phyloP scores from a whole-genome alignment of 78 protist species.

The Dictyostelium brefeldianum region DNA sequence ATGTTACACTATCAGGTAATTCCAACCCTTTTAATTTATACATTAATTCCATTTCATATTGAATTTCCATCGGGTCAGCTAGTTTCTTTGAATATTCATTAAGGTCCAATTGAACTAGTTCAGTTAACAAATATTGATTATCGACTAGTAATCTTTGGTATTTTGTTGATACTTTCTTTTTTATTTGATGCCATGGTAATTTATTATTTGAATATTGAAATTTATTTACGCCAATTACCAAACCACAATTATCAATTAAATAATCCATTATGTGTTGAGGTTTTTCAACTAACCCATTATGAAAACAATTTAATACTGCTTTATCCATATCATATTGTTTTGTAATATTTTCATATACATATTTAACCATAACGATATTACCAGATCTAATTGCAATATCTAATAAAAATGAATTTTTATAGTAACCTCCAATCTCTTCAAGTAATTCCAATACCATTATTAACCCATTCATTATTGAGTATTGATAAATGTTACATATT shows the following conservation, averaged over 20 bases:
- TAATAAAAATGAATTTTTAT: not conserved
- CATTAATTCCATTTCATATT: not conserved
- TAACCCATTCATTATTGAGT: not conserved
- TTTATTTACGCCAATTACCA: not conserved
- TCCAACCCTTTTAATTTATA: not conserved
- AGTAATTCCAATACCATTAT: not conserved
- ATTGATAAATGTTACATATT: not conserved
- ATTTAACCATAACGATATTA: not conserved
- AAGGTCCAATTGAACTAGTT: not conserved
- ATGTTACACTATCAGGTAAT: not conserved
- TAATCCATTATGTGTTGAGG: not conserved
- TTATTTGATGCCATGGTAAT: not conserved
- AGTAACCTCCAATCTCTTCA: not conserved
- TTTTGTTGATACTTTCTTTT: not conserved
- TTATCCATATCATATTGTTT: not conserved
- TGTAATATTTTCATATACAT: not conserved
- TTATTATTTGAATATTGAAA: not conserved
- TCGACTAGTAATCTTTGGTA: not conserved
- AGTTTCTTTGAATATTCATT: not conserved
- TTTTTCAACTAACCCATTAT: not conserved
- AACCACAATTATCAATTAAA: not conserved
- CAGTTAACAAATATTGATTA: not conserved
- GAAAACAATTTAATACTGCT: not conserved
- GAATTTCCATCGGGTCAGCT: not conserved
- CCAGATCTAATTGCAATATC: not conserved